Evolutionary conservation across 495 filamentous ascomycete species (phyloP).

Genomic region (Penicillium flavigenum): DNA sequence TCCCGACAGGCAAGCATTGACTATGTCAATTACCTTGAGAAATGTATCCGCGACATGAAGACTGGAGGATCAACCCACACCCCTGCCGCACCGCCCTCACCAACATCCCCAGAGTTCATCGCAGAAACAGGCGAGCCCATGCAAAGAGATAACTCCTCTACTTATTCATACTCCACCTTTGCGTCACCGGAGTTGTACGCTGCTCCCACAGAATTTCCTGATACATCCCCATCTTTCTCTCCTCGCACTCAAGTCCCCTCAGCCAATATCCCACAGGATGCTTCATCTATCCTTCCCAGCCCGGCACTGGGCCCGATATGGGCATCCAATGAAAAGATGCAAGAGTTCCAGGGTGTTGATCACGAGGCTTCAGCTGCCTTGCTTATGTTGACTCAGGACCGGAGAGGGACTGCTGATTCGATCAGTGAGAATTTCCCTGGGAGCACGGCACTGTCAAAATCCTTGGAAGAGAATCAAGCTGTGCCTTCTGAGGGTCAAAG

Average conservation of each 20-base stretch:
- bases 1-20: conserved; percentile 81
- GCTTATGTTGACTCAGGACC: conserved; percentile 74
- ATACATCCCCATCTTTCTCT: conserved; percentile 42
- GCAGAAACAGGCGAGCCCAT: conserved; percentile 22
- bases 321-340: conserved; percentile 26
- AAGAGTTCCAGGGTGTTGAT: conserved; percentile 50
- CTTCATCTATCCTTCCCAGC: conserved; percentile 42
- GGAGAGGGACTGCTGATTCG: conserved; percentile 47
- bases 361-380: conserved; percentile 80
- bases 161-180: conserved; percentile 34
- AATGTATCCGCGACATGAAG: conserved; percentile 82
- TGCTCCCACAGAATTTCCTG: conserved; percentile 23
- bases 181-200: conserved; percentile 40
- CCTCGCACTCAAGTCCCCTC: conserved; percentile 37
- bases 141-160: conserved; percentile 20
- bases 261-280: conserved; percentile 27
- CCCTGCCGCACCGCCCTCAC: conserved; percentile 28
- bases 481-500: conserved; percentile 21
- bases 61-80: conserved; percentile 42
- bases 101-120: conserved; percentile 40
- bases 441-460: conserved; percentile 14
- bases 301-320: conserved; percentile 41
- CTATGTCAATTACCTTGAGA: conserved; percentile 91
- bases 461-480: conserved; percentile 5
- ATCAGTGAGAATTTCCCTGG: conserved; percentile 27